Base-by-base conservation (phyloP, 805 yeast genomes). In the Myxozyma kluyveri region DNA sequence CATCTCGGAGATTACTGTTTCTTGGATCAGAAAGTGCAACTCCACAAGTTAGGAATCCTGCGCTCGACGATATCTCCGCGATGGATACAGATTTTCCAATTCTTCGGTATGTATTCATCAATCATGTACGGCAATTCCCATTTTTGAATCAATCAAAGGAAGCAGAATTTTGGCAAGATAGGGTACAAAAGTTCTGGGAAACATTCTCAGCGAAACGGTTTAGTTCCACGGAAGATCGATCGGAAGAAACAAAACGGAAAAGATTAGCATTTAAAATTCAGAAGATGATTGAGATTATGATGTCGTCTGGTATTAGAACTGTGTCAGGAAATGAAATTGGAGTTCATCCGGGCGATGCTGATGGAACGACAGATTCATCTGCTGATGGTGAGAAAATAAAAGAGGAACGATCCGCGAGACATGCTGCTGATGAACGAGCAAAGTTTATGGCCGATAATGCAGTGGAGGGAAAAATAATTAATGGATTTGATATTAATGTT, bases 131-230 rank as follows among this genome's bases (percentile, higher is more conserved):
- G 47, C 79, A 84, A 1, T 84, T 91, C 61, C 98, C 99, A 0
- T 83, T 89, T 63, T 72, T 93, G 18, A 71, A 70, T 45, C 69
- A 73, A 45, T 61, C 74, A 0, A 69, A 75, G 37, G 75, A 78
- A 40, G 76, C 77, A 39, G 80, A 80, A 45, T 87, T 91, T 63
- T 91, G 97, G 96, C 79, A 80, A 45, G 74, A 72, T 42, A 83
- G 84, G 43, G 82, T 89, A 0, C 96, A 90, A 68, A 82, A 83
- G 23, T 88, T 90, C 63, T 79, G 84, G 63, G 95, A 89, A 64
- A 78, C 83, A 49, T 83, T 93, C 70, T 84, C 86, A 67, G 70
- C 75, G 19, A 81, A 87, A 65, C 79, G 81, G 39, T 80, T 91
- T 45, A 82, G 89, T 56, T 78, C 82, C 51, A 78, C 90, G 23